Conservation (phyloP, 1,139 yeast species). For the Insectozyma bohioensis region DNA sequence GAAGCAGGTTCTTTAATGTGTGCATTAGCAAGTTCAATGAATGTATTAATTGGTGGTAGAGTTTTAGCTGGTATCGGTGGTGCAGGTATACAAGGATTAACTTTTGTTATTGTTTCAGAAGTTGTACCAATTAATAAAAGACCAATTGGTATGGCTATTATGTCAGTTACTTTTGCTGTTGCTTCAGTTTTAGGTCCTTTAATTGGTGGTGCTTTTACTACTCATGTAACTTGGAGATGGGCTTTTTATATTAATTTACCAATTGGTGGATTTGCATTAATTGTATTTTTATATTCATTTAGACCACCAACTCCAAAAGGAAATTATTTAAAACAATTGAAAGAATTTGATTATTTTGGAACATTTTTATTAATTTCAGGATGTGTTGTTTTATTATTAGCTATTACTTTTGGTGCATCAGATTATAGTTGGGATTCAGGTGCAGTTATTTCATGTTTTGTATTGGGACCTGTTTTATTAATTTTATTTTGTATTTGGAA, state of each 20-base stretch:
- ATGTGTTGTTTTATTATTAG: constrained; percentile 42
- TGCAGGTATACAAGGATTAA: constrained; percentile 29
- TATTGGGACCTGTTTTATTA: constrained; percentile 38
- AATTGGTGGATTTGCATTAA: constrained; percentile 34
- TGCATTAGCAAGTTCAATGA: constrained; percentile 35
- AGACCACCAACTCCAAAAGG: constrained; percentile 33
- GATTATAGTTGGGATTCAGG: constrained; percentile 52
- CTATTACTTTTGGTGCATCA: constrained; percentile 43
- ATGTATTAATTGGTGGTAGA: constrained; percentile 39
- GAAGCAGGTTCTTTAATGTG: constrained; percentile 41
- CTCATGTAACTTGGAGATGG: constrained; percentile 65
- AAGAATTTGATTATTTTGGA: constrained; percentile 51
- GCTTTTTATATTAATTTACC: constrained; percentile 61
- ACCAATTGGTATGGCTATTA: constrained; percentile 35
- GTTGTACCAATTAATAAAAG: constrained; percentile 29
- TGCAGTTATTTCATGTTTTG: constrained; percentile 45
- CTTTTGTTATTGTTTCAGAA: constrained; percentile 30
- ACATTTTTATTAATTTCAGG: constrained; percentile 46
- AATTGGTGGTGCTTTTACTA: constrained; percentile 52
- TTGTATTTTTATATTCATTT: constrained; percentile 26
- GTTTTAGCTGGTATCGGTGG: constrained; percentile 37
- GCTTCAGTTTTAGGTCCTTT: constrained; percentile 60
- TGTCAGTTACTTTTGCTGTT: constrained; percentile 38
- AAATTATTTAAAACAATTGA: constrained; percentile 28
- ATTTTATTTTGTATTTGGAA: constrained; percentile 27